phyloP scores from a whole-genome alignment of 306 rosid species.

The Lupinus albus region DNA sequence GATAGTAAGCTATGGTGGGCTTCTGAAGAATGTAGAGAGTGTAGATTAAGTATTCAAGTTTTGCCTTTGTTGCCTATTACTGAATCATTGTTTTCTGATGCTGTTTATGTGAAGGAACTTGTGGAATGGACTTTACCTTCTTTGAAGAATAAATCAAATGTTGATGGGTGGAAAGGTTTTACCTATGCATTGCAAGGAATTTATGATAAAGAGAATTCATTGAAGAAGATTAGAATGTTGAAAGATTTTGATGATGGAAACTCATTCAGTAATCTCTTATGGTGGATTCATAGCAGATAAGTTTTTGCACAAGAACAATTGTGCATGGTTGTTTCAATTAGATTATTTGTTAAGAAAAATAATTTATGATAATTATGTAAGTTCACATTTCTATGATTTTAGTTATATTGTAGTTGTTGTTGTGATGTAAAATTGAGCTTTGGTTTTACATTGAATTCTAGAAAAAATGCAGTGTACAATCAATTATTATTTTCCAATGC shows the following conservation, averaged over 20 bases:
- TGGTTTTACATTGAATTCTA: conserved; percentile 1
- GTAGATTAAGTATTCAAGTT: conserved; percentile 78
- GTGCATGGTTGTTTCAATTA: conserved; percentile 1
- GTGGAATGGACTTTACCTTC: conserved; percentile 79
- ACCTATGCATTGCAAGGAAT: conserved; percentile 74
- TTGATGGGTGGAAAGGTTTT: conserved; percentile 90
- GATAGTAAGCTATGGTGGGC: conserved; percentile 89
- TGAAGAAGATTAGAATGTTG: conserved; percentile 61
- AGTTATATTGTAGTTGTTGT: neutral
- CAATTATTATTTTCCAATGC: too few species aligned
- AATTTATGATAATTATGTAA: too few species aligned
- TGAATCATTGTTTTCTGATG: conserved; percentile 67
- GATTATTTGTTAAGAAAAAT: too few species aligned
- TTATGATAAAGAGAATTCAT: conserved; percentile 60
- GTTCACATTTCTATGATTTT: too few species aligned
- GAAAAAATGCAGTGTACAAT: neutral
- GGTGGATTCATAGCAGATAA: conserved; percentile 79
- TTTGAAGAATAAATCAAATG: conserved; percentile 62
- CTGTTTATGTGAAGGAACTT: conserved; percentile 62
- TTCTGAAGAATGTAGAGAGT: conserved; percentile 69
- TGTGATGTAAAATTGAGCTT: neutral
- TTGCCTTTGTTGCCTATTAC: conserved; percentile 72
- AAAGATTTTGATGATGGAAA: conserved; percentile 83
- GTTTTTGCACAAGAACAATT: conserved; percentile 4
- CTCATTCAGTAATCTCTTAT: conserved; percentile 73